Base-by-base conservation (phyloP, 23 red algal genomes). In the Gracilaria domingensis region DNA sequence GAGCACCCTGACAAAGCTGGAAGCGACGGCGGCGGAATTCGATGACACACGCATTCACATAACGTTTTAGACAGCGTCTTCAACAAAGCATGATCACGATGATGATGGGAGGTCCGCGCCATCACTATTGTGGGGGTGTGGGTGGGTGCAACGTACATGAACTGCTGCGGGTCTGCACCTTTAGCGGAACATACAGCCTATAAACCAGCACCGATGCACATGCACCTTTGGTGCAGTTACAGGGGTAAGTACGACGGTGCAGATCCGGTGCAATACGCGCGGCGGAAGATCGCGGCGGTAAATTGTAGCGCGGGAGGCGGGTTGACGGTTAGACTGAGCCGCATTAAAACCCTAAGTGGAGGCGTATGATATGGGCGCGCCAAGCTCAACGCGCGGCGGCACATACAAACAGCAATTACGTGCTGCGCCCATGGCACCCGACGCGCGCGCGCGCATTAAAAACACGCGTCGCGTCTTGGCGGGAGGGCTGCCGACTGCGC, bases 331-430 rank as follows among this genome's bases (percentile, higher is more conserved):
- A 14, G 2, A 55, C 51, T 55, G 51, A 55, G 11, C 51, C 51
- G 51, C 51, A 55, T 55, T 55, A 1, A 2, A 55, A 16, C 51
- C 51, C 51, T 55, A 55, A 55, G 8, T 55, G 51, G 9, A 18
- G 51, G 4, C 4, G 42, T 45, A 45, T 45, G 42, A 45, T 45
- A 45, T 45, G 42, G 42, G 42, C 42, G 12, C 25, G 60, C 60
- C 4, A 18, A 65, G 25, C n/a, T 65, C 60, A 30, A 65, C 60
- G 60, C 60, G 16, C 64, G 64, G 64, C 30, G 7, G 72, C 72
- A 77, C 72, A 77, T 50, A 55, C 72, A 77, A 77, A 77, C 45
- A 77, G 72, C 72, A 77, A 77, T 77, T 77, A 77, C 72, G 72
- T 77, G 72, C 20, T 50, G 38, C 34, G 40, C 39, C 40, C 40